Conservation (phyloP, 257 asterid species). For the Jaltomata sinuosa region DNA sequence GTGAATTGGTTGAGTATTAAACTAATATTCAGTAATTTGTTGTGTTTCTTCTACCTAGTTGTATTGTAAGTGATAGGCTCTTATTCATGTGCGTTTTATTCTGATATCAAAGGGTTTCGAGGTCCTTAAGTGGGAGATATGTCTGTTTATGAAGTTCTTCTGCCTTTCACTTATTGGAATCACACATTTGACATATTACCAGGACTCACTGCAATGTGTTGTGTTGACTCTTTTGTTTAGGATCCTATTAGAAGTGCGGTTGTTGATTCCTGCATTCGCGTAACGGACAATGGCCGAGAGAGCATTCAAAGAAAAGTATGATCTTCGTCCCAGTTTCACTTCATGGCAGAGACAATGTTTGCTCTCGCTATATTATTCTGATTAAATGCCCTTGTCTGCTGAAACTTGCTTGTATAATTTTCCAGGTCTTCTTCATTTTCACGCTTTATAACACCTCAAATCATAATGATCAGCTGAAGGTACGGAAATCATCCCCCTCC, state of each 20-base stretch:
- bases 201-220: conserved; percentile 3
- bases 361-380: neutral
- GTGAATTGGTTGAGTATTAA: neutral
- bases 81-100: neutral
- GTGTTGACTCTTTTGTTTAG: conserved; percentile 28
- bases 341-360: neutral
- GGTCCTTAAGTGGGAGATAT: neutral
- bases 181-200: neutral
- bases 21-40: neutral
- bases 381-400: neutral
- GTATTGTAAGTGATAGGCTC: neutral
- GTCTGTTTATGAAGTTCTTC: neutral
- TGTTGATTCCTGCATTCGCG: conserved; percentile 93
- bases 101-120: neutral
- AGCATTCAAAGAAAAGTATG: conserved; percentile 84
- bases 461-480: conserved; percentile 90
- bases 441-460: conserved; percentile 81
- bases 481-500: conserved; percentile 21
- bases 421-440: conserved; percentile 84
- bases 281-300: conserved; percentile 94
- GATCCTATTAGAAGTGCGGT: conserved; percentile 92
- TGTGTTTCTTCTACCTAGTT: neutral
- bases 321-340: conserved; percentile 2
- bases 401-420: conserved; percentile 11
- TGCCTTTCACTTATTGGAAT: neutral